Evolutionary conservation across 345 rosid species (phyloP).

Genomic region (Orychophragmus violaceus): DNA sequence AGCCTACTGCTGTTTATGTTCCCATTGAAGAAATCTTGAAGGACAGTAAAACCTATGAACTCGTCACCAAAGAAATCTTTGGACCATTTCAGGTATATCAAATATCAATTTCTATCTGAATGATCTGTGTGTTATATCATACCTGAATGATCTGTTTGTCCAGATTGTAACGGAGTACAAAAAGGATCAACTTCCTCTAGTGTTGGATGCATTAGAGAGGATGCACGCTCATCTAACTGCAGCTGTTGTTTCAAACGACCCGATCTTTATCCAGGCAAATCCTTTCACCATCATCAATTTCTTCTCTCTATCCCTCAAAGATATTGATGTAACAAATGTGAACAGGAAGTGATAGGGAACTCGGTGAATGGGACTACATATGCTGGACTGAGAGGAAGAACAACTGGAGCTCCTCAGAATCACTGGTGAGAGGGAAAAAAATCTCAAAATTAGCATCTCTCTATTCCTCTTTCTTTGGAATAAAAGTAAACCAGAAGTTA

Average conservation of each 20-base stretch:
- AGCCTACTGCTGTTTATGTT: constrained; percentile 82
- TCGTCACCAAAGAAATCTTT: constrained; percentile 82
- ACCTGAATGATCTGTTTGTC: constrained; percentile 6
- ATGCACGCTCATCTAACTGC: constrained; percentile 98
- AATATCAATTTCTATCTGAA: neutral
- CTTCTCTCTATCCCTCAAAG: neutral
- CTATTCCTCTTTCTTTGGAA: neutral
- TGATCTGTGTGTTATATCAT: neutral
- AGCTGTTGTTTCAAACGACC: constrained; percentile 91
- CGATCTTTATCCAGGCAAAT: constrained; percentile 72
- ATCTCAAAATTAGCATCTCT: neutral
- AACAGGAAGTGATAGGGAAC: constrained; percentile 86
- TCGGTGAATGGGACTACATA: constrained; percentile 93
- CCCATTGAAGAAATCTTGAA: constrained; percentile 87
- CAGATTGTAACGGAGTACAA: constrained; percentile 82
- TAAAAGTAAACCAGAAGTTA: neutral
- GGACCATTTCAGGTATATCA: constrained; percentile 90
- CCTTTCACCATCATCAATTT: constrained; percentile 10
- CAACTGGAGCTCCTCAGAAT: constrained; percentile 98
- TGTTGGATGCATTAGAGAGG: constrained; percentile 75
- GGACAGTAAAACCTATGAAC: constrained; percentile 52
- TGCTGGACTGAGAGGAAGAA: constrained; percentile 92
- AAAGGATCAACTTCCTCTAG: constrained; percentile 70
- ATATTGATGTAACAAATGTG: neutral
- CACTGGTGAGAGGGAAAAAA: constrained; percentile 54